Evolutionary conservation across 345 rosid species (phyloP), one percentile per base, ranked within the genome.

Genomic region (Litchi chinensis): DNA sequence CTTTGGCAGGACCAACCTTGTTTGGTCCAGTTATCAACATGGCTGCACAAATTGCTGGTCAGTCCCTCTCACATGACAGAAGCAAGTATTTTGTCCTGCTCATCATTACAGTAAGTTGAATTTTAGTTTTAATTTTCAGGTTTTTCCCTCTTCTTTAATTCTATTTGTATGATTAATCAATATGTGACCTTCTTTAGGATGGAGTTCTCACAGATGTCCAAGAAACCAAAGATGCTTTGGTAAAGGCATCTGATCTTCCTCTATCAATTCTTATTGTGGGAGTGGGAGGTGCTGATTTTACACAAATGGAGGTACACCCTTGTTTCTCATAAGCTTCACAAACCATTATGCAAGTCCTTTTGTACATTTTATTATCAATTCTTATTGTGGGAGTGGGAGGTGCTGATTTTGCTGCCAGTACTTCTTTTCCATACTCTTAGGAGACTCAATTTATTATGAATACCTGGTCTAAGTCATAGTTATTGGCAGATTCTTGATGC

Each of bases 201-300:
- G 98, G 98, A 67, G 95, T 95, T 70, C 79, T 95, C 2, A 88
- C 98, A 0, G 98, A 93, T 82, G 86, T 91, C 73, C 83, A 89
- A 79, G 97, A 92, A 80, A 92, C 98, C 26, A 82, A 85, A 77
- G 86, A 95, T 81, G 91, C 95, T 73, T 78, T 95, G 82, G 98
- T 95, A 79, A 90, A 78, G 80, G 97, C 97, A 68, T 95, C 98
- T 70, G 98, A 95, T 87, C 98, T 95, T 80, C 98, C 98, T 4
- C 73, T 95, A 65, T 95, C 98, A 44, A 77, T 93, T 79, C 94
- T 95, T 73, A 92, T 93, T 24, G 91, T 95, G 1, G 98, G 98
- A 60, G 97, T 93, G 50, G 98, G 98, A 48, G 75, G 79, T 76
- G 92, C 93, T 9, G 97, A 95, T 79, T 95, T 93, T 74, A 87